A percentile compares a stretch with the other conserved stretches of the same genome.
These are phyloP conservation scores for Schizophyllum amplum DNA, from an alignment of 1,284 basidiomycete species.

Conservation along the genomic window DNA sequence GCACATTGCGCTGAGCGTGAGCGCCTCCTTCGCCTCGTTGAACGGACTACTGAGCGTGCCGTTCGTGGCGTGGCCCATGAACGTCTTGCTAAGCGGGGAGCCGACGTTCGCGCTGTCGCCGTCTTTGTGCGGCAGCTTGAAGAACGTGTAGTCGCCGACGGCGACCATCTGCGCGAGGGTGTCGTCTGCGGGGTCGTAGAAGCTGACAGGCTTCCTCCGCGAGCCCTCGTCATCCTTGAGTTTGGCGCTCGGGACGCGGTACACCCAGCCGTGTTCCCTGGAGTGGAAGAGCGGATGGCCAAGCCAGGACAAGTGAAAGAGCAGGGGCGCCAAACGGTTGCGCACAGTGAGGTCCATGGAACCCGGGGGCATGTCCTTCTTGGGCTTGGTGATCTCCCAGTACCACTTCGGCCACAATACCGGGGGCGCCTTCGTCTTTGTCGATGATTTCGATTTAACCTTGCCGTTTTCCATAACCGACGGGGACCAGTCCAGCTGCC, in stretches of 20 bases:
- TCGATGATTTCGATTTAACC: slow-evolving; percentile 6
- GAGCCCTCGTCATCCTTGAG: slow-evolving; percentile 5
- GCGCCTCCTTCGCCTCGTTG: slow-evolving; percentile 73
- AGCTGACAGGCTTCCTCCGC: slow-evolving; percentile 24
- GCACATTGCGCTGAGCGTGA: slow-evolving; percentile 92
- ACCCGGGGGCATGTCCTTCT: slow-evolving; percentile 54
- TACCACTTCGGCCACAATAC: slow-evolving; percentile 90
- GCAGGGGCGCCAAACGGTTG: slow-evolving; percentile 76
- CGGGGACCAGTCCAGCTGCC: slow-evolving; percentile 46
- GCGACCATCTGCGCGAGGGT: slow-evolving; percentile 37
- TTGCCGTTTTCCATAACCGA: slow-evolving; percentile 5
- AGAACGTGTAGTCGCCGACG: slow-evolving; percentile 53
- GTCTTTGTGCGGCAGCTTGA: slow-evolving; percentile 94
- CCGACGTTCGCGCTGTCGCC: slow-evolving; percentile 94
- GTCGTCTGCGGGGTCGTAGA: slow-evolving; percentile 57
- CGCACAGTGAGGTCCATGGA: slow-evolving; percentile 84
- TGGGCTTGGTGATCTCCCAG: slow-evolving; percentile 79
- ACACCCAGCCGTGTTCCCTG: slow-evolving; percentile 88
- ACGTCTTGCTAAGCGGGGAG: slow-evolving; percentile 84
- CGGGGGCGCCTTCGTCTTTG: slow-evolving; percentile 31
- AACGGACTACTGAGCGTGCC: slow-evolving; percentile 77
- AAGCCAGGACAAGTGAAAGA: slow-evolving; percentile 85
- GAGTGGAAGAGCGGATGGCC: slow-evolving; percentile 84
- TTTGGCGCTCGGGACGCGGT: slow-evolving; percentile 52
- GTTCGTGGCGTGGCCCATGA: slow-evolving; percentile 83